Evolutionary conservation across 129 eudicot genomes (phyloP).

Genomic region (Centaurea solstitialis): DNA sequence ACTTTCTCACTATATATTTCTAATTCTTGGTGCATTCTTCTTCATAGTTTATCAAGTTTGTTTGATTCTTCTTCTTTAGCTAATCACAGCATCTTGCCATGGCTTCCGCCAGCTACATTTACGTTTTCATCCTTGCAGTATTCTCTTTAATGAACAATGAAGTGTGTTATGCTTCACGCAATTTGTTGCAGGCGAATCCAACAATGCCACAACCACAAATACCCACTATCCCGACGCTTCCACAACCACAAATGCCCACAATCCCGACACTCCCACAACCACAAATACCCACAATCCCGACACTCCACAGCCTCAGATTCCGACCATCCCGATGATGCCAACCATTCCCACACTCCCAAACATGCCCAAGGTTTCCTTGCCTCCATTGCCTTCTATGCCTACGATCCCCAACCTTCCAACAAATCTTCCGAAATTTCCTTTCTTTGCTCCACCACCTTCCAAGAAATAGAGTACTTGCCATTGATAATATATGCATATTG

Average conservation of each 20-base stretch:
- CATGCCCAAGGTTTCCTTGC: constrained; percentile 17
- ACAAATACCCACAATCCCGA: constrained; percentile 18
- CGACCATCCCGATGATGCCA: constrained; percentile 18
- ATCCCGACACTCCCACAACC: constrained; percentile 25
- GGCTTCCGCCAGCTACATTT: constrained; percentile 22
- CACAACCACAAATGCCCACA: constrained; percentile 16
- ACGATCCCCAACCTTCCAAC: constrained; percentile 20
- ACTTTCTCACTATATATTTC: background rate
- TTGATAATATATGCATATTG: background rate
- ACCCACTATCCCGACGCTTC: background rate
- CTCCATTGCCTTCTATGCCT: constrained; percentile 17
- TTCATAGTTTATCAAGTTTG: constrained; percentile 3
- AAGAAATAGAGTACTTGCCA: constrained; percentile 14
- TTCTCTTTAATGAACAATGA: background rate
- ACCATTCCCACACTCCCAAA: constrained; percentile 9
- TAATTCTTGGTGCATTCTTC: background rate
- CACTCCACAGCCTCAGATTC: constrained; percentile 21
- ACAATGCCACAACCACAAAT: constrained; percentile 22
- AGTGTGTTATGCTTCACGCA: constrained; percentile 29
- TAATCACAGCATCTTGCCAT: background rate
- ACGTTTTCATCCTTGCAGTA: constrained; percentile 5
- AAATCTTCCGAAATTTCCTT: constrained; percentile 23
- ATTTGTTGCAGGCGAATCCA: constrained; percentile 24
- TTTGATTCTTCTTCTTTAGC: background rate
- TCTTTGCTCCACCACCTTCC: constrained; percentile 32